These are phyloP conservation scores for Trichopus zeylanicus DNA, from an alignment of 116 monocot species.

Conservation along the genomic window DNA sequence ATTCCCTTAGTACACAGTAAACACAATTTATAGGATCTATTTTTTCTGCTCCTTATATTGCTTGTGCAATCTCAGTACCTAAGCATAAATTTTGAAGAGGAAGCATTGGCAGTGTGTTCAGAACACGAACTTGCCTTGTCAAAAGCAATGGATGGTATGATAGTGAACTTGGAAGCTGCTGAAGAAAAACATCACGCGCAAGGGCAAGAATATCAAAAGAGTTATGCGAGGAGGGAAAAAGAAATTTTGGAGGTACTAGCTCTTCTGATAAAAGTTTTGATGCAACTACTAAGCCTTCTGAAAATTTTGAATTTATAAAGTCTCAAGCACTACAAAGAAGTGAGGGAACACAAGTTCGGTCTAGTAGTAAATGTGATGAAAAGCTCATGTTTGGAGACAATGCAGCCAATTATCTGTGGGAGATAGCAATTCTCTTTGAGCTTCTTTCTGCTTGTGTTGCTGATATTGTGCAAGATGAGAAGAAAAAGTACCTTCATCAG, in stretches of 20 bases:
- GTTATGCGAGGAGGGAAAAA: neutral
- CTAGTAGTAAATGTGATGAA: constrained; percentile 10
- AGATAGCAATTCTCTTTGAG: constrained; percentile 62
- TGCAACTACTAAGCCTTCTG: constrained; percentile 6
- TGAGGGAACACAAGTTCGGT: constrained; percentile 10
- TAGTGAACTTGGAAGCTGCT: constrained; percentile 43
- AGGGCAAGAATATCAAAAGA: constrained; percentile 23
- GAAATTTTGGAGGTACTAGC: no score
- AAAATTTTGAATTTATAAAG: constrained; percentile 15
- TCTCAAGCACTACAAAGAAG: constrained; percentile 9
- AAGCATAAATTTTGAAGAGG: constrained; percentile 74
- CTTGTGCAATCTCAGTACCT: constrained; percentile 37
- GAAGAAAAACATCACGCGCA: constrained; percentile 11
- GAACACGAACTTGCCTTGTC: constrained; percentile 63
- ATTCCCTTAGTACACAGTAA: no score
- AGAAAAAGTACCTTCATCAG: constrained; percentile 27
- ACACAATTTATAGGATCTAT: neutral
- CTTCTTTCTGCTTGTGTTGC: constrained; percentile 97
- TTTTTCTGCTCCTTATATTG: neutral
- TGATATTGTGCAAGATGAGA: constrained; percentile 46
- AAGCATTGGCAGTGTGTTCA: constrained; percentile 30
- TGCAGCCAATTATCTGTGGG: constrained; percentile 31
- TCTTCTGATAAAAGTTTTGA: constrained; percentile 1
- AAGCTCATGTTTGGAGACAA: constrained; percentile 13
- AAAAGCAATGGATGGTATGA: constrained; percentile 74